A percentile compares a stretch with the other conserved stretches of the same genome.
These are phyloP conservation scores for Chlorociboria aeruginascens DNA, from an alignment of 495 filamentous ascomycete genomes.

Conservation along the genomic window DNA sequence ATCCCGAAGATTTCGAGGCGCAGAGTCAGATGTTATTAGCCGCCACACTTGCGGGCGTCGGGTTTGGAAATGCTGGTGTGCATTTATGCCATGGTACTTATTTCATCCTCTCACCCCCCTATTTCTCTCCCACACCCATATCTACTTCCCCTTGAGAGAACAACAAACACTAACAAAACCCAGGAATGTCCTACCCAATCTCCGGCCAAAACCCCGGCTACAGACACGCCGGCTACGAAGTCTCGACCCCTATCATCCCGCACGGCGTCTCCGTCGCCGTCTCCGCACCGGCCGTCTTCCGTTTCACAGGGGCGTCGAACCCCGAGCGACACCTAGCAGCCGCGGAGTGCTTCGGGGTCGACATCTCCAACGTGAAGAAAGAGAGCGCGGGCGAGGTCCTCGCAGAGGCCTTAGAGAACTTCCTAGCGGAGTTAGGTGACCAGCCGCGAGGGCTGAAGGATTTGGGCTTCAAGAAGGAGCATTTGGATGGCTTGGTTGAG, in stretches of 20 bases:
- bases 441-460: constrained; percentile 80
- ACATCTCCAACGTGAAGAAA: constrained; percentile 70
- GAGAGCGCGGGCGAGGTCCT: constrained; percentile 83
- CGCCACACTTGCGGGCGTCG: constrained; percentile 85
- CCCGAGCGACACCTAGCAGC: constrained; percentile 83
- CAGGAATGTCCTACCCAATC: constrained; percentile 88
- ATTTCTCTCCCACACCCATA: not conserved
- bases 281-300: constrained; percentile 87
- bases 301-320: constrained; percentile 81
- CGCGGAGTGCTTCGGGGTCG: constrained; percentile 84
- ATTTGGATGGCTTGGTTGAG: constrained; percentile 77
- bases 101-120: not conserved
- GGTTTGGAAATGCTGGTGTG: constrained; percentile 94
- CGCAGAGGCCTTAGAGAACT: constrained; percentile 64
- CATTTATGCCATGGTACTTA: constrained; percentile 76
- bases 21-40: constrained; percentile 92
- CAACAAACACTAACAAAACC: not conserved
- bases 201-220: constrained; percentile 88
- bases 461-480: constrained; percentile 60
- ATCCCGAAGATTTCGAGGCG: constrained; percentile 84
- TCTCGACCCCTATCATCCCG: constrained; percentile 68
- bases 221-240: constrained; percentile 70
- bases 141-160: constrained; percentile 1
- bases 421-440: constrained; percentile 72
- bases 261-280: constrained; percentile 95